Evolutionary conservation across 1,284 basidiomycete species (phyloP), one percentile per base, ranked within the genome.

Genomic region (Dichomitus squalens): DNA sequence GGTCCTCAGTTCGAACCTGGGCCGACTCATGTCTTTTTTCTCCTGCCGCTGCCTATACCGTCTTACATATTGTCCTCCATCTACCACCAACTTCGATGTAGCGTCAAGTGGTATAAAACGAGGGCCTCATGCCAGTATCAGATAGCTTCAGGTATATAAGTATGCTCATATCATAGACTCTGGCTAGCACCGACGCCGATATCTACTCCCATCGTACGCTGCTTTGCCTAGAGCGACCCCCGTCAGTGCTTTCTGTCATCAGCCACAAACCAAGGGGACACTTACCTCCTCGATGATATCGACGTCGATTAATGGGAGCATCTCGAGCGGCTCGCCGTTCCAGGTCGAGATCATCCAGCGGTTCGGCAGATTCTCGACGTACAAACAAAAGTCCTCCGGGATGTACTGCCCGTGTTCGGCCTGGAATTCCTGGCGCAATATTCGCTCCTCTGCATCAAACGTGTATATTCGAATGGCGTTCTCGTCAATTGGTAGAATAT

Each of bases 371-470:
- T 91, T 88, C 61, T 82, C 82, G 49, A 92, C 84, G 58, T 81
- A 88, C 8, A 90, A 73, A 68, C 90, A 92, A 38, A 93, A 78
- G 66, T 93, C 90, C 59, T 85, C 80, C 0, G 91, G 90, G 2
- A 93, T 78, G 67, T 88, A 82, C 16, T 78, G 78, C 0, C 89
- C 89, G 54, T 92, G 84, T 52, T 85, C 83, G 2, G 75, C 75
- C 61, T 89, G 88, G 71, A 93, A 93, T n/a, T 79, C 78, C 48
- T 81, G 79, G 41, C 91, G 80, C 9, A 82, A 69, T 54, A 77
- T 75, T 20, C 79, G 79, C 69, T 93, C 91, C 74, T 90, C 90
- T 93, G 69, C 18, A 49, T n/a, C 52, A n/a, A 54, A 39, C 4
- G 31, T 27, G 35, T 14, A 31, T 29, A n/a, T n/a, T n/a, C n/a